These are phyloP conservation scores for Actinomortierella ambigua DNA, from an alignment of 371 early-diverging fungal genomes.

Conservation along the genomic window DNA sequence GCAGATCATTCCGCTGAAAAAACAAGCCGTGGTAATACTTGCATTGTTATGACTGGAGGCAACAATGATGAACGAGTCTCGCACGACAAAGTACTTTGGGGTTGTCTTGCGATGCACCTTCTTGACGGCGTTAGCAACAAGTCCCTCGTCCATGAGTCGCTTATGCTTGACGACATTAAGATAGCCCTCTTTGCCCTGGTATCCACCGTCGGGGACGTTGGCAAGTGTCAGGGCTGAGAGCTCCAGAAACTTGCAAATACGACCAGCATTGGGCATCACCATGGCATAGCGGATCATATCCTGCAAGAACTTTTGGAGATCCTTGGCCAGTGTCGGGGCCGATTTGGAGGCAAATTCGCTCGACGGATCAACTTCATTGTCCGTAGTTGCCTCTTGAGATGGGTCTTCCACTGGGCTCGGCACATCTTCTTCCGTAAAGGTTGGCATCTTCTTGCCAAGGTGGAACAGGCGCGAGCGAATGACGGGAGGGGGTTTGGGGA, in stretches of 20 bases:
- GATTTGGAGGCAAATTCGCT: conserved; percentile 33
- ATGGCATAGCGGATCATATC: conserved; percentile 47
- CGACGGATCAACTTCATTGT: conserved; percentile 2
- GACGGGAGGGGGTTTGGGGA: conserved; percentile 37
- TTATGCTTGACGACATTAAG: conserved; percentile 42
- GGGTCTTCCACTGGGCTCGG: not conserved
- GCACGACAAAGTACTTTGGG: conserved; percentile 44
- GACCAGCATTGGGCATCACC: conserved; percentile 41
- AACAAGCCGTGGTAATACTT: too few species aligned
- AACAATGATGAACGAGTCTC: conserved; percentile 44
- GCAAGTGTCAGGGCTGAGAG: conserved; percentile 42
- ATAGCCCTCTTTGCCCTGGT: conserved; percentile 46
- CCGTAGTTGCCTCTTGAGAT: not conserved
- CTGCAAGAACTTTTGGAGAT: conserved; percentile 41
- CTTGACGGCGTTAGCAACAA: conserved; percentile 34
- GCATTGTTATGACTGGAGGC: conserved; percentile 44
- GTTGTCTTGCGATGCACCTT: conserved; percentile 42
- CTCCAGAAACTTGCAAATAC: conserved; percentile 47
- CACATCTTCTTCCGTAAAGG: too few species aligned
- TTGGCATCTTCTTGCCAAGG: conserved; percentile 1
- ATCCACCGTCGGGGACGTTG: conserved; percentile 41
- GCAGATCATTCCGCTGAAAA: too few species aligned
- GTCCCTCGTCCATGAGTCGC: conserved; percentile 44
- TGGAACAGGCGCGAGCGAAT: conserved; percentile 35
- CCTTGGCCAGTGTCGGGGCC: conserved; percentile 27